These are phyloP conservation scores for Pistacia integerrima DNA, from an alignment of 345 rosid genomes.

Conservation along the genomic window DNA sequence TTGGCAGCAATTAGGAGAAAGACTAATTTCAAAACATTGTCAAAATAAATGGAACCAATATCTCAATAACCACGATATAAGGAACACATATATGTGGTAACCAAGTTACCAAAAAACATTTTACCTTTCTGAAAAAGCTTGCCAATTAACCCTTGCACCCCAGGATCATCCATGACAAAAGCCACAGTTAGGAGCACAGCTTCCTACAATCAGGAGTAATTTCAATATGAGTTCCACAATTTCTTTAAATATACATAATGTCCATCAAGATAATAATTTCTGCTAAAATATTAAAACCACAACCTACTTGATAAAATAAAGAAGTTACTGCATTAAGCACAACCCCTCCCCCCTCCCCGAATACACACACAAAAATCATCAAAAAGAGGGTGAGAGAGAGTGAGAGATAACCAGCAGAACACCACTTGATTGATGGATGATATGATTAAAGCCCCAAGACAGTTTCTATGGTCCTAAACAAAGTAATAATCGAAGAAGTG, in stretches of 20 bases:
- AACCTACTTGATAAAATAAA: not conserved
- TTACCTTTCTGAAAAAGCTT: slow-evolving; percentile 95
- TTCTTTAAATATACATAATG: slow-evolving; percentile 1
- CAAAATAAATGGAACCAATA: not conserved
- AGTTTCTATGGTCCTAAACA: not conserved
- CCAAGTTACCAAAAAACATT: not conserved
- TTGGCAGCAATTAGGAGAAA: not conserved
- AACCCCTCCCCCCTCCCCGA: too few species aligned
- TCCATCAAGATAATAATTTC: slow-evolving; percentile 1
- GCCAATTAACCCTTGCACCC: slow-evolving; percentile 89
- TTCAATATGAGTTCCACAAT: not conserved
- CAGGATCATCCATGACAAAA: slow-evolving; percentile 98
- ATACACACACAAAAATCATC: too few species aligned
- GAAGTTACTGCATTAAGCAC: not conserved
- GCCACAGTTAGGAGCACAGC: slow-evolving; percentile 88
- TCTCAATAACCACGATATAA: not conserved
- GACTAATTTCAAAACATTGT: not conserved
- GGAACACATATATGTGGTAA: not conserved
- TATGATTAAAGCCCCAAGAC: not conserved
- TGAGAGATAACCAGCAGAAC: not conserved
- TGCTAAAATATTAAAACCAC: not conserved
- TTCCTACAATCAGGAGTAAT: slow-evolving; percentile 59
- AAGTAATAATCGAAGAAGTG: not conserved
- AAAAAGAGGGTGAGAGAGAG: not conserved
- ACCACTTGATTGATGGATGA: not conserved